Base-by-base conservation (phyloP, 345 rosid species). In the Diplotaxis tenuifolia region DNA sequence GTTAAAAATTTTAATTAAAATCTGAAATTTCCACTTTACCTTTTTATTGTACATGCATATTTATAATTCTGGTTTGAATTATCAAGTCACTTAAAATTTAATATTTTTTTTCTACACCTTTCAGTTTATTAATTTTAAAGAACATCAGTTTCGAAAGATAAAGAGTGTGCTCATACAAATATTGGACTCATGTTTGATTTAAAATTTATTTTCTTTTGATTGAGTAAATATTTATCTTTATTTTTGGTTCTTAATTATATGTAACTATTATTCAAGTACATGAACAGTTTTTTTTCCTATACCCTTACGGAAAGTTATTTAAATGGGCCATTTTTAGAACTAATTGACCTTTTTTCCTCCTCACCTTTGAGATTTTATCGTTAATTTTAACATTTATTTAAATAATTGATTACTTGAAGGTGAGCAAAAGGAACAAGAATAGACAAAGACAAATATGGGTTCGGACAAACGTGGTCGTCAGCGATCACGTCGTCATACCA, bases 381-480 rank as follows among this genome's bases (percentile, higher is more conserved):
- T 21, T 31, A 65, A 32, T 50, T 49, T 14, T 16, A 47, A 58
- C 15, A 49, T 11, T 16, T 31, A 10, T 65, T 58, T 42, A 4
- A 1, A 73, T 40, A 45, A 49, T 14, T 27, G 9, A 54, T 47
- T 31, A 21, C 54, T 60, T 62, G 49, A 53, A 86, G 93, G 88
- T 79, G 59, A 78, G 21, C 6, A 72, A 79, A 62, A 67, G 75
- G 15, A 64, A 64, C 21, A 59, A 40, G 50, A 42, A 69, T 16
- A 65, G 82, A 23, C 81, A 83, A 68, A 83, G 82, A 72, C 85
- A 75, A 83, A 88, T 67, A 70, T 93, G 97, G 97, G 77, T 75
- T 42, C 72, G 69, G 54, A 84, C 89, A 16, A 72, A 45, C 55
- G 92, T 93, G 3, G 78, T 83, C 57, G 45, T 91, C 6, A 80